Conservation (phyloP, 306 rosid species). For the Boehmeria nivea region DNA sequence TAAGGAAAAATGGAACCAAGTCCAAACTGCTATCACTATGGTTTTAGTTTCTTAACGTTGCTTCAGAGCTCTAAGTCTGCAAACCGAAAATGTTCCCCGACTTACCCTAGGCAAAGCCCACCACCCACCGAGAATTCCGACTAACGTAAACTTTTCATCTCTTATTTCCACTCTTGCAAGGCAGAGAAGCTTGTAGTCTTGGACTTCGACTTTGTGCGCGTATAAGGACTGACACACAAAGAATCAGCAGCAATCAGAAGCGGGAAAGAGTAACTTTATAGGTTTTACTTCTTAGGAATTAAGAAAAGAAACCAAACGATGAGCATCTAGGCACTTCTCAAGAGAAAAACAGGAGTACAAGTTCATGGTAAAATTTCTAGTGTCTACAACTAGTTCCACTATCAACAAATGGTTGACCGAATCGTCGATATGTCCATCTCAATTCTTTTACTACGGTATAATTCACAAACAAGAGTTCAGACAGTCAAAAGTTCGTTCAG, state of each 20-base stretch:
- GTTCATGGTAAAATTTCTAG: too few relatives aligned
- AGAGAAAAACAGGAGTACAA: too few relatives aligned
- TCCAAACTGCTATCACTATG: constrained; percentile 1
- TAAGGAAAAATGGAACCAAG: constrained; percentile 4
- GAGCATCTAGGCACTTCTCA: too few relatives aligned
- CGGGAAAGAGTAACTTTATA: neutral
- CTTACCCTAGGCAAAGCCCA: constrained; percentile 43
- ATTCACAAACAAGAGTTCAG: too few relatives aligned
- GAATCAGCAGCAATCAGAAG: constrained; percentile 16
- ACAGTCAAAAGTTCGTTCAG: too few relatives aligned
- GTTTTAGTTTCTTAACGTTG: constrained; percentile 16
- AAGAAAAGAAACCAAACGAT: neutral
- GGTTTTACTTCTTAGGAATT: neutral
- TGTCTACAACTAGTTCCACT: too few relatives aligned
- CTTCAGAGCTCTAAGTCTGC: constrained; percentile 20
- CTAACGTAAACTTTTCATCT: constrained; percentile 41
- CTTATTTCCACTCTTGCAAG: constrained; percentile 57
- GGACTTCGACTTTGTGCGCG: constrained; percentile 70
- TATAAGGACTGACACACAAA: constrained; percentile 47
- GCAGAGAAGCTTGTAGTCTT: constrained; percentile 62
- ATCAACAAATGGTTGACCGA: too few relatives aligned
- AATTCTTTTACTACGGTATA: too few relatives aligned
- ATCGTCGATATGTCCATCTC: too few relatives aligned
- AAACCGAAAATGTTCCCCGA: too few relatives aligned
- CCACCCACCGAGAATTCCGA: constrained; percentile 81